These are phyloP conservation scores for Pisolithus tinctorius DNA, from an alignment of 768 basidiomycete species.

Conservation along the genomic window DNA sequence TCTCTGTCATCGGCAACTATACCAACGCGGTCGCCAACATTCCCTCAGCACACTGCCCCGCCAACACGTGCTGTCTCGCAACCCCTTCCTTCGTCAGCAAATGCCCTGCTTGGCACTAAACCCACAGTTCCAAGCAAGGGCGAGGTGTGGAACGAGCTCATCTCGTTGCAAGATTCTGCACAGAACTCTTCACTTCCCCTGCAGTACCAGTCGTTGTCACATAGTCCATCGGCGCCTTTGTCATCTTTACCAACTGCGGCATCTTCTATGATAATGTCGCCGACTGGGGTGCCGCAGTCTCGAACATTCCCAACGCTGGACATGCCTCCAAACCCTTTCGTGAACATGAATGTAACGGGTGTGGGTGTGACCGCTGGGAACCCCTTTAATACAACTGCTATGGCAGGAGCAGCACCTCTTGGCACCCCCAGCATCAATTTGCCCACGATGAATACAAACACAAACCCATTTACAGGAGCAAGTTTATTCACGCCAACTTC, in stretches of 20 bases:
- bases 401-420: slow-evolving; percentile 6
- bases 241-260: slow-evolving; percentile 4
- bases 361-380: slow-evolving; percentile 3
- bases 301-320: neutral
- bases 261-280: neutral
- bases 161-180: slow-evolving; percentile 38
- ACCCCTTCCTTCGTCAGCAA: slow-evolving; percentile 18
- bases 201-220: slow-evolving; percentile 22
- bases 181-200: slow-evolving; percentile 41
- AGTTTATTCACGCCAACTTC: neutral
- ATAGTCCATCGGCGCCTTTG: neutral
- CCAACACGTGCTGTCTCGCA: slow-evolving; percentile 30
- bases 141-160: slow-evolving; percentile 54
- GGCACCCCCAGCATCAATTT: neutral
- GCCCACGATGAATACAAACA: neutral
- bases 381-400: neutral
- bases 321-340: slow-evolving; percentile 14
- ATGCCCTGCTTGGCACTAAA: slow-evolving; percentile 10
- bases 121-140: slow-evolving; percentile 19
- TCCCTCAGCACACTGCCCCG: slow-evolving; percentile 9
- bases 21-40: neutral
- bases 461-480: neutral
- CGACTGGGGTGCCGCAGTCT: neutral
- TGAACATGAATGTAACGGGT: slow-evolving; percentile 3
- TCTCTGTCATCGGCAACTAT: neutral